Percentiles rank a stretch among this genome's conserved stretches.
These are phyloP conservation scores for Phaffomyces antillensis DNA, from an alignment of 805 yeast genomes.

Conservation along the genomic window DNA sequence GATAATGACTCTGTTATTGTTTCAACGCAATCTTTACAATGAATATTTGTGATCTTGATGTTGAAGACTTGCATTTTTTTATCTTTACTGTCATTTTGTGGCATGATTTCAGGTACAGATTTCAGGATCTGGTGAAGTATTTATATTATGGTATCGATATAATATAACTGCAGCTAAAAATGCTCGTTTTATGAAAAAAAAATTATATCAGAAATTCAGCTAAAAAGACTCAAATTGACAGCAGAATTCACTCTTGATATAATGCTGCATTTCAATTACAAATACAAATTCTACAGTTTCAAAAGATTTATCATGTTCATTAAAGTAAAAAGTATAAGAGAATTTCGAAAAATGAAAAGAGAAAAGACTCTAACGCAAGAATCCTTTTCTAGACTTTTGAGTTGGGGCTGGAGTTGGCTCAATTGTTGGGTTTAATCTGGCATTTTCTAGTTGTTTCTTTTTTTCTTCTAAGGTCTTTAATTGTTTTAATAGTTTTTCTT, in stretches of 20 bases:
- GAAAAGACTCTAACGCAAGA: conserved; percentile 46
- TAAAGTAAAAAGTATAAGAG: neutral
- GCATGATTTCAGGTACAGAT: too few species aligned
- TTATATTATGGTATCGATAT: too few species aligned
- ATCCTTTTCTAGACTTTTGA: conserved; percentile 69
- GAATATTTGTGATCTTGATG: conserved; percentile 34
- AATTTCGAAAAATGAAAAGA: neutral
- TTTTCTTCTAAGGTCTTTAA: conserved; percentile 86
- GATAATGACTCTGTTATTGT: conserved; percentile 27
- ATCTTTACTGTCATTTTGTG: neutral
- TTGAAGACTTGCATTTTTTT: conserved; percentile 10
- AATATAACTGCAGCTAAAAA: neutral
- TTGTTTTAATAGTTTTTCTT: conserved; percentile 85
- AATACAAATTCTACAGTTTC: neutral
- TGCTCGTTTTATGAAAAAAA: neutral
- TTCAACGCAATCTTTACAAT: conserved; percentile 46
- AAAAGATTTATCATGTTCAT: neutral
- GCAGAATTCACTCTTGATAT: neutral
- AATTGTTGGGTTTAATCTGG: conserved; percentile 37
- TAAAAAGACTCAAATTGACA: neutral
- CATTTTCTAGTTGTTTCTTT: conserved; percentile 70
- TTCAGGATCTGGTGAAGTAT: too few species aligned
- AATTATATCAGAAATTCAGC: neutral
- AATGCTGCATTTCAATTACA: neutral
- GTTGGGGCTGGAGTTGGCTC: conserved; percentile 32